Conservation (phyloP, 2,329 filamentous ascomycete genomes). For the Berkeleyomyces rouxiae region DNA sequence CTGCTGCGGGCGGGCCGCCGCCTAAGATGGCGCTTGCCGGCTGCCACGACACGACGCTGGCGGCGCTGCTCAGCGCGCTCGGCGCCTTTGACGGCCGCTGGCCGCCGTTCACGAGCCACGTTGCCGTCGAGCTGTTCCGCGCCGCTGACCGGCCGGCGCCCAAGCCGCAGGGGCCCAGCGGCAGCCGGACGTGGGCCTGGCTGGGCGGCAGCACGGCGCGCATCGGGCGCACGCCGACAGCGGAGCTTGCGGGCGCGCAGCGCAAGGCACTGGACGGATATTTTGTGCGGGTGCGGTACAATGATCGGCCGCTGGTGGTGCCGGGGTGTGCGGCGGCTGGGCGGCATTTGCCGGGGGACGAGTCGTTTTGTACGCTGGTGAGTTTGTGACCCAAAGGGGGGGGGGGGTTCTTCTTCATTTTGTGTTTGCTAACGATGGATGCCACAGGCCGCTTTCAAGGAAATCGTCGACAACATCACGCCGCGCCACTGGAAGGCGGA, state of each 20-base stretch:
- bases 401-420: neutral
- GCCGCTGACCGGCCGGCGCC: neutral
- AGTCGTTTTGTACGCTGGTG: slow-evolving; percentile 79
- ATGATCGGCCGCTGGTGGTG: slow-evolving; percentile 65
- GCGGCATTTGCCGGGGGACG: slow-evolving; percentile 74
- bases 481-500: slow-evolving; percentile 57
- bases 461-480: slow-evolving; percentile 78
- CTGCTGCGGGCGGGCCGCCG: neutral
- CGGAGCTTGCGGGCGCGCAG: slow-evolving; percentile 39
- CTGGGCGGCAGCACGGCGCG: neutral
- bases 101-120: slow-evolving; percentile 86
- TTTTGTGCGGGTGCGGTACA: slow-evolving; percentile 83
- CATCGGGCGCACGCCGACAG: slow-evolving; percentile 18
- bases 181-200: neutral
- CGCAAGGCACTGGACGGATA: slow-evolving; percentile 50
- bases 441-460: slow-evolving; percentile 66
- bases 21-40: slow-evolving; percentile 60
- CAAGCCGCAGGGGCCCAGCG: neutral
- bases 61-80: slow-evolving; percentile 57
- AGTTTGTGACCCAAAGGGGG: slow-evolving; percentile 18
- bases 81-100: slow-evolving; percentile 64
- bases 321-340: slow-evolving; percentile 63
- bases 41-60: slow-evolving; percentile 88
- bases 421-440: neutral
- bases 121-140: slow-evolving; percentile 80